A percentile compares a stretch with the other conserved stretches of the same genome.
Conservation (phyloP, 257 asterid species). For the Jaltomata sinuosa region DNA sequence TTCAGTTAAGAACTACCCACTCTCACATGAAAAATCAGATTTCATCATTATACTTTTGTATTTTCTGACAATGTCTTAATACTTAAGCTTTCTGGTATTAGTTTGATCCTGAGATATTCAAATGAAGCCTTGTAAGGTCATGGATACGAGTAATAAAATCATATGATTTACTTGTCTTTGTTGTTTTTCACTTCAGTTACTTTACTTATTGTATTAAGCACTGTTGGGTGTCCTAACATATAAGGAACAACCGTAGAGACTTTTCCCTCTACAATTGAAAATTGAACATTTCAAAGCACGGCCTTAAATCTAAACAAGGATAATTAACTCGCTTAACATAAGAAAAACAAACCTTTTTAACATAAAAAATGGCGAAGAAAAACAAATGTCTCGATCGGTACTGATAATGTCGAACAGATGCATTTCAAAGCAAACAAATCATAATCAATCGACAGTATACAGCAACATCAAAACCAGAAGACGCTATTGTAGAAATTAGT, state of each 20-base stretch:
- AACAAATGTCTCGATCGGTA: background rate
- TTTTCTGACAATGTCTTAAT: background rate
- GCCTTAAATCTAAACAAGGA: background rate
- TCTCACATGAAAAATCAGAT: background rate
- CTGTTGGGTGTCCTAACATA: background rate
- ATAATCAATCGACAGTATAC: background rate
- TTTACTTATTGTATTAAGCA: background rate
- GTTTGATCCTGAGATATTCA: background rate
- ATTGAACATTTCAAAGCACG: background rate
- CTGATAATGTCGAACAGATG: background rate
- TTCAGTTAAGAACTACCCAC: background rate
- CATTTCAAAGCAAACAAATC: background rate
- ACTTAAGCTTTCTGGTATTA: background rate
- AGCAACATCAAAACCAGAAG: background rate
- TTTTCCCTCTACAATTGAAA: background rate
- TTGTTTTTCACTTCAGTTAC: background rate
- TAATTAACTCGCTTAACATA: background rate
- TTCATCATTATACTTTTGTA: background rate
- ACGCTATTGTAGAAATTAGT: background rate
- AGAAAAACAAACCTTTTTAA: background rate
- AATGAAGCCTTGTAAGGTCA: background rate
- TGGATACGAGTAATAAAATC: background rate
- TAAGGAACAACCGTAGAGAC: background rate
- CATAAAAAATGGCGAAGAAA: background rate
- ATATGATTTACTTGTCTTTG: background rate